Conservation (phyloP, 2,329 filamentous ascomycete genomes). For the Penicillium griseofulvum region DNA sequence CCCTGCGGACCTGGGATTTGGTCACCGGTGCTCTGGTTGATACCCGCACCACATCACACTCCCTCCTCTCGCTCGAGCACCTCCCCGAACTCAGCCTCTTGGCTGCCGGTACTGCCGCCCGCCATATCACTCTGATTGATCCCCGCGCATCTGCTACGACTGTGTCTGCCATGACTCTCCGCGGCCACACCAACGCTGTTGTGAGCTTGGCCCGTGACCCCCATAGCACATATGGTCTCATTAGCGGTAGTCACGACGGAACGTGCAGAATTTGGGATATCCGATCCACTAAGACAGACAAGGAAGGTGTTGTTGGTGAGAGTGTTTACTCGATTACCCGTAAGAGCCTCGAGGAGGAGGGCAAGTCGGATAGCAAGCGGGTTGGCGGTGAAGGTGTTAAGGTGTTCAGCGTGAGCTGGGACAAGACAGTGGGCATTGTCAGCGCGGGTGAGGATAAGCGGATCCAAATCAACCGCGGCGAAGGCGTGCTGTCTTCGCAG, state of each 20-base stretch:
- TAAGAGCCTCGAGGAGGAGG: slow-evolving; percentile 66
- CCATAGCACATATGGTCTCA: slow-evolving; percentile 74
- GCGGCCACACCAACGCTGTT: slow-evolving; percentile 78
- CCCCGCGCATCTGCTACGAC: slow-evolving; percentile 73
- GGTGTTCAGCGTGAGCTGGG: slow-evolving; percentile 87
- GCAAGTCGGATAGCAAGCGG: slow-evolving; percentile 56
- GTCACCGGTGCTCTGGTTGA: slow-evolving; percentile 76
- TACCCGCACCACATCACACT: slow-evolving; percentile 77
- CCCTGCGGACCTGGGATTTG: slow-evolving; percentile 85
- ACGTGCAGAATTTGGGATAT: slow-evolving; percentile 95
- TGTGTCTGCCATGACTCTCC: slow-evolving; percentile 83
- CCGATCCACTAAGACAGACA: slow-evolving; percentile 62
- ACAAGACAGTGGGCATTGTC: slow-evolving; percentile 80
- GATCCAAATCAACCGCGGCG: slow-evolving; percentile 82
- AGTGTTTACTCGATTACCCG: slow-evolving; percentile 75
- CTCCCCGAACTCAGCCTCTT: slow-evolving; percentile 64
- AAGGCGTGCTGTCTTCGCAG: slow-evolving; percentile 44
- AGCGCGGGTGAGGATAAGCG: slow-evolving; percentile 90
- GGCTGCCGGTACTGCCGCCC: slow-evolving; percentile 75
- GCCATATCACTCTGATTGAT: slow-evolving; percentile 91
- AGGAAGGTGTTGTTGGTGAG: slow-evolving; percentile 61
- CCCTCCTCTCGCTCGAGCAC: slow-evolving; percentile 74
- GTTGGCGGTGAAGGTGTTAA: slow-evolving; percentile 80
- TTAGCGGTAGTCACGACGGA: slow-evolving; percentile 87
- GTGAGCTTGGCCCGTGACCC: slow-evolving; percentile 59